Evolutionary conservation across 257 asterid species (phyloP), one percentile per base, ranked within the genome.

Genomic region (Mitragyna speciosa): DNA sequence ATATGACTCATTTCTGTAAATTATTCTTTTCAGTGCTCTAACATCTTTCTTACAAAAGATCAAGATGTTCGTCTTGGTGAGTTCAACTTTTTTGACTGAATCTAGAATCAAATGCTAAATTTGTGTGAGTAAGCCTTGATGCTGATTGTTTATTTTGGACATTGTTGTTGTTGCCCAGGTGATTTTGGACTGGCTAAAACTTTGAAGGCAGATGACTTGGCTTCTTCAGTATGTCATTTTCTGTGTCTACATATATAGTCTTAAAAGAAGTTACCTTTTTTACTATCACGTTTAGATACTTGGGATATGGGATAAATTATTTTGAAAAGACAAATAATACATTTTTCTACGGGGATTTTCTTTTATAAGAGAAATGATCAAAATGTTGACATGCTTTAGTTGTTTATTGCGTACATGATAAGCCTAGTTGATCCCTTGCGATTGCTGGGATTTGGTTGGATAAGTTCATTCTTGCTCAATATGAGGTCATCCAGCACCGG

Each of bases 101-200:
- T 75, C 56, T 33, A 31, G 80, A 76, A 65, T 71, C n/a, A 48
- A 72, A 72, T 58, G 61, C 39, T 2, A 65, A 31, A 39, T 77
- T 78, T 69, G 81, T 61, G 33, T 68, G 39, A 51, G 70, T 68
- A 36, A 51, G 70, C 75, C 78, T 54, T 31, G 31, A 66, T 77
- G 41, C 56, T 80, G 64, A 77, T 68, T 83, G 73, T 74, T 28
- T 70, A 36, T 41, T 28, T 78, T 72, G 52, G 63, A 69, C 45
- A 73, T 59, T 77, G 79, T 52, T 66, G 58, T 11, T 51, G 54
- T 82, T 86, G 76, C n/a, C 28, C 87, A 96, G 99, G 99, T 82
- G 99, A 96, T 86, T 96, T 96, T 83, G 99, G 99, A 84, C 97
- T 96, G 70, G 99, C 99, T 26, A 96, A 96, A 87, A 92, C 98